These are phyloP conservation scores for Dactylorhiza incarnata DNA, from an alignment of 106 monocot genomes.

Conservation along the genomic window DNA sequence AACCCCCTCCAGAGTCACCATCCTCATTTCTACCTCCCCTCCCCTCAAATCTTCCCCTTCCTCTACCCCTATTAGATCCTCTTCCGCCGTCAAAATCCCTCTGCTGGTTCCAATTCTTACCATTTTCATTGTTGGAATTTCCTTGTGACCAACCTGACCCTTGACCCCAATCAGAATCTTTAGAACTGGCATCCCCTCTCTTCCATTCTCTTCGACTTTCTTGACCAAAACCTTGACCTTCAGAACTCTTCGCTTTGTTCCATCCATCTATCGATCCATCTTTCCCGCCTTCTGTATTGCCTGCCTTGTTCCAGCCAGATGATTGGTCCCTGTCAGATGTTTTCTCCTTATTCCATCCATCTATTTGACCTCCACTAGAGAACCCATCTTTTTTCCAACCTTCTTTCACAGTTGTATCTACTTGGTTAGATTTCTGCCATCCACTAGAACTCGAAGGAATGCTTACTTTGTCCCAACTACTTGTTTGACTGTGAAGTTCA, in stretches of 20 bases:
- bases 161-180: constrained; percentile 9
- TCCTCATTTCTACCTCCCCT: constrained; percentile 11
- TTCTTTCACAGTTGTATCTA: neutral
- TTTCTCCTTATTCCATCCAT: constrained; percentile 5
- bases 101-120: constrained; percentile 4
- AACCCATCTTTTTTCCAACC: constrained; percentile 1
- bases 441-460: neutral
- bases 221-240: neutral
- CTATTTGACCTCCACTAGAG: constrained; percentile 7
- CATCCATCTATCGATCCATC: neutral
- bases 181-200: neutral
- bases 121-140: neutral
- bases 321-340: neutral
- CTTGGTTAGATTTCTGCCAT: constrained; percentile 1
- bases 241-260: neutral
- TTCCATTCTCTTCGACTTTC: neutral
- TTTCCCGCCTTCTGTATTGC: constrained; percentile 1
- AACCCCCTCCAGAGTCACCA: constrained; percentile 2
- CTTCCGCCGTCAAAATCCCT: constrained; percentile 7
- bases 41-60: constrained; percentile 7
- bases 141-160: constrained; percentile 11
- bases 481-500: neutral
- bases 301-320: constrained; percentile 8
- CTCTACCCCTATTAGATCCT: constrained; percentile 9
- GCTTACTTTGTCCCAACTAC: constrained; percentile 2